These are phyloP conservation scores for Coccomyxa sp. DNA, from an alignment of 139 green algal species.

Conservation along the genomic window DNA sequence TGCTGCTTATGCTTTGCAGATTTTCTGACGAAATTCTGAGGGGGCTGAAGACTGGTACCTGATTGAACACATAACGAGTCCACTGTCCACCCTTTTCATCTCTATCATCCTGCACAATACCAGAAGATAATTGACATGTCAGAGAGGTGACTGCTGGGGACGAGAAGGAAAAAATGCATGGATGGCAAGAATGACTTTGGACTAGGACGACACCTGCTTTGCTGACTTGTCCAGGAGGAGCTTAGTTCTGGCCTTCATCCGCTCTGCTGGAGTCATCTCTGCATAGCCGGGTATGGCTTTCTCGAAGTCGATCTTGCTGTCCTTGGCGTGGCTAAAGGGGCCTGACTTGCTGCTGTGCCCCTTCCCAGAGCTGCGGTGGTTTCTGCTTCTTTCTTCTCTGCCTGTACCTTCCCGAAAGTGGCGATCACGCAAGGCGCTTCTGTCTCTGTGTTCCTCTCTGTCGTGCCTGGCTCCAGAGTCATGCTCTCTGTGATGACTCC, in stretches of 20 bases:
- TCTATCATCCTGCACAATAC: not conserved
- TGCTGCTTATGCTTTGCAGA: too few species aligned
- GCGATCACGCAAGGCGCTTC: too few species aligned
- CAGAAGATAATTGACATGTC: too few species aligned
- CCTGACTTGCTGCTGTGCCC: too few species aligned
- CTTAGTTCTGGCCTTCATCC: constrained; percentile 11
- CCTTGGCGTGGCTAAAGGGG: too few species aligned
- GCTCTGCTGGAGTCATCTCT: not conserved
- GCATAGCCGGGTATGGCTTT: constrained; percentile 1
- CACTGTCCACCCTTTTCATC: not conserved
- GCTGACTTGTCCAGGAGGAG: not conserved
- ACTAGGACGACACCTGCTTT: too few species aligned
- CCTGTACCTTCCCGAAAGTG: not conserved
- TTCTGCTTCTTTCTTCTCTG: not conserved
- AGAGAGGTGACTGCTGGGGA: too few species aligned
- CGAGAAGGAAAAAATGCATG: too few species aligned
- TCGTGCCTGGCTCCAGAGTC: not conserved
- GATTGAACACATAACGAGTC: constrained; percentile 11
- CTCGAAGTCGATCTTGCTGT: not conserved
- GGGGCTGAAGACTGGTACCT: not conserved
- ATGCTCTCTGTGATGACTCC: not conserved
- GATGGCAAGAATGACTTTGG: too few species aligned
- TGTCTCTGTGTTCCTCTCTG: not conserved
- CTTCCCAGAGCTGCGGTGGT: not conserved
- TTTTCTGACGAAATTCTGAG: too few species aligned